Percentiles rank a stretch among this genome's conserved stretches.
phyloP scores from a whole-genome alignment of 495 filamentous ascomycete species.

The Letharia columbiana region DNA sequence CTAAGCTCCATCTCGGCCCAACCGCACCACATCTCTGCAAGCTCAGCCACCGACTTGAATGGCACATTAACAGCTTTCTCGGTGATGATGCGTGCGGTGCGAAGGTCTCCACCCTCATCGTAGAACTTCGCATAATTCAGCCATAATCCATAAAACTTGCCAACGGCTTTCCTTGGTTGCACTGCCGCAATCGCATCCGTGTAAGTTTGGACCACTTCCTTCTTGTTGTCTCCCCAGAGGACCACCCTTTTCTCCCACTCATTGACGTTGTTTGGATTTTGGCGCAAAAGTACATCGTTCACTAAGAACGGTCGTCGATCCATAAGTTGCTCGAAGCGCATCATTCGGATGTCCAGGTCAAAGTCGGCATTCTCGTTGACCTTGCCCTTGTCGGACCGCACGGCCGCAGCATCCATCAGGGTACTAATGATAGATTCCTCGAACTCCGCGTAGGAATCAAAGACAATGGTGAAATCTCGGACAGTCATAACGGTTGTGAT shows the following conservation, averaged over 20 bases:
- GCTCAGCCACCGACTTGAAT: slow-evolving; percentile 87
- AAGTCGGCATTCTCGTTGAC: slow-evolving; percentile 83
- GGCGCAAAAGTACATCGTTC: slow-evolving; percentile 90
- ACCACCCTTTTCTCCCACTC: slow-evolving; percentile 97
- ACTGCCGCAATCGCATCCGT: slow-evolving; percentile 89
- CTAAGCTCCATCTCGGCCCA: slow-evolving; percentile 98
- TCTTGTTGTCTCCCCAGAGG: slow-evolving; percentile 89
- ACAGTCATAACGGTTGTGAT: slow-evolving; percentile 98
- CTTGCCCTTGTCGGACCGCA: slow-evolving; percentile 71
- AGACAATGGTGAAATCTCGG: slow-evolving; percentile 94
- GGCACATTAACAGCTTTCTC: slow-evolving; percentile 97
- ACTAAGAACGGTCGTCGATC: slow-evolving; percentile 92
- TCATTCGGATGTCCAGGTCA: slow-evolving; percentile 94
- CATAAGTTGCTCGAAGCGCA: slow-evolving; percentile 97
- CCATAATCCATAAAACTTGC: slow-evolving; percentile 93
- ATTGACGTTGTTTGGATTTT: slow-evolving; percentile 92
- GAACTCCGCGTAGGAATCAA: slow-evolving; percentile 93
- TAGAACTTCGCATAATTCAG: slow-evolving; percentile 97
- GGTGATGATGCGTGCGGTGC: slow-evolving; percentile 82
- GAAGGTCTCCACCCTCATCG: slow-evolving; percentile 78
- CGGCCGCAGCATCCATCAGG: slow-evolving; percentile 79
- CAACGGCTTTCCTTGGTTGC: slow-evolving; percentile 88
- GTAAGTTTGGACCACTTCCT: slow-evolving; percentile 88
- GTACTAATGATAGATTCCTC: slow-evolving; percentile 91
- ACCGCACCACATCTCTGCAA: slow-evolving; percentile 97